Evolutionary conservation across 2,329 filamentous ascomycete genomes (phyloP).

Genomic region (Cryphonectria japonica): DNA sequence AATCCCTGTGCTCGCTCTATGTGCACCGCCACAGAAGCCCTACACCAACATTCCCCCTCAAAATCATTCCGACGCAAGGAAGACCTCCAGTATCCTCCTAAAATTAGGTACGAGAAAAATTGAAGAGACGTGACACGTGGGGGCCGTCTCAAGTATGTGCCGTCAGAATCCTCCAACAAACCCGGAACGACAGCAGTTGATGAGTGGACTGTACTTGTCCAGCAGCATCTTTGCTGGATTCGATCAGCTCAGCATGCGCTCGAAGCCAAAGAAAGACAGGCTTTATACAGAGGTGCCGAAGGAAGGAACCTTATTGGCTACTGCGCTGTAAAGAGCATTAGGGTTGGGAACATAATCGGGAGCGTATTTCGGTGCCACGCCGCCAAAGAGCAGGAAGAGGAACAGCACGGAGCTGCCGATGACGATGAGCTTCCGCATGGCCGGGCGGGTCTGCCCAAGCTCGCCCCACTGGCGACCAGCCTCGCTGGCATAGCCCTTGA

Average conservation of each 20-base stretch:
- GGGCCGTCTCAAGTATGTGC: constrained; percentile 5
- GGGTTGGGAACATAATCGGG: constrained; percentile 54
- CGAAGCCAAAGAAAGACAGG: background rate
- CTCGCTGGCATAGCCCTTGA: constrained; percentile 78
- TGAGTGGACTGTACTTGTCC: background rate
- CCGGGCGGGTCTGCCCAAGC: constrained; percentile 77
- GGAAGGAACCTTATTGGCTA: constrained; percentile 49
- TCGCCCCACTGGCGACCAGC: constrained; percentile 82
- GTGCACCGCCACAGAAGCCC: constrained; percentile 8
- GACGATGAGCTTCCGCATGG: constrained; percentile 76
- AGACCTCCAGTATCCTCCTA: constrained; percentile 7
- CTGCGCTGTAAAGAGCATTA: constrained; percentile 51
- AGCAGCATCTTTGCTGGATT: background rate
- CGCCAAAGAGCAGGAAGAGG: constrained; percentile 72
- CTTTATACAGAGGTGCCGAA: constrained; percentile 17
- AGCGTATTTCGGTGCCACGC: constrained; percentile 64
- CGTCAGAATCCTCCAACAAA: background rate
- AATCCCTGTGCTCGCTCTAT: constrained; percentile 10
- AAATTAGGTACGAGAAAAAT: constrained; percentile 17
- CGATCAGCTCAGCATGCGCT: background rate
- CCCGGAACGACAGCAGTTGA: background rate
- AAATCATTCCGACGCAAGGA: constrained; percentile 4
- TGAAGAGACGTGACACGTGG: background rate
- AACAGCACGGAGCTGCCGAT: constrained; percentile 65
- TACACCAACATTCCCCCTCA: background rate